phyloP scores from a whole-genome alignment of 495 filamentous ascomycete species.

The Amphirosellinia nigrospora region DNA sequence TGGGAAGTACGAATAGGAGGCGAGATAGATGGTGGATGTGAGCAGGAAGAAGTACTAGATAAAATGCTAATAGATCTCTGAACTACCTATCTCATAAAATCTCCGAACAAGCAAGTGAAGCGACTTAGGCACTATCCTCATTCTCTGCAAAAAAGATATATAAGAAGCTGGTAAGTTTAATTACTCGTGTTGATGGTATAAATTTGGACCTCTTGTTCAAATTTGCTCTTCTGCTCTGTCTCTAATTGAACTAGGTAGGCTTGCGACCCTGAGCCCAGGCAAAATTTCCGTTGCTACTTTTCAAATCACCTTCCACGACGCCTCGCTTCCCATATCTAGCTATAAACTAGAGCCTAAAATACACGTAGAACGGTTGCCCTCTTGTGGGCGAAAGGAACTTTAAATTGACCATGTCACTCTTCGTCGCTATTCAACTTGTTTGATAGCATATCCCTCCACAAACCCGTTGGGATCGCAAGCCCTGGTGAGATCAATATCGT shows the following conservation, averaged over 20 bases:
- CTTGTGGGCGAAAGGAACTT: neutral
- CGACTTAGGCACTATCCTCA: no score
- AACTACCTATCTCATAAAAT: no score
- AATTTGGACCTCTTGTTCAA: neutral
- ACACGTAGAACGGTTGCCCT: neutral
- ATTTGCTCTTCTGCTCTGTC: neutral
- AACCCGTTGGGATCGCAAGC: conserved; percentile 65
- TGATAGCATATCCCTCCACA: conserved; percentile 54
- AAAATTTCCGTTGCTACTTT: neutral
- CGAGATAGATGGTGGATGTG: neutral
- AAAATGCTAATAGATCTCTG: neutral
- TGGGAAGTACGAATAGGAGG: neutral
- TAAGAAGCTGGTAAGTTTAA: neutral
- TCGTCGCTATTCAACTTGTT: conserved; percentile 38
- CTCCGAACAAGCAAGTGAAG: neutral
- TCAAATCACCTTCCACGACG: neutral
- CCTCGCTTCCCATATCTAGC: conserved; percentile 1
- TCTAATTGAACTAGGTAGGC: neutral
- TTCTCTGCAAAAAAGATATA: neutral
- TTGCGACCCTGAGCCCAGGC: neutral
- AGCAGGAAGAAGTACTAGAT: neutral
- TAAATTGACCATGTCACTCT: conserved; percentile 10
- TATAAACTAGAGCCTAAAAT: neutral
- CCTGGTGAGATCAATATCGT: conserved; percentile 52
- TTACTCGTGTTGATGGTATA: neutral